These are phyloP conservation scores for Chlorella sp. DNA, from an alignment of 139 green algal species.

Conservation along the genomic window DNA sequence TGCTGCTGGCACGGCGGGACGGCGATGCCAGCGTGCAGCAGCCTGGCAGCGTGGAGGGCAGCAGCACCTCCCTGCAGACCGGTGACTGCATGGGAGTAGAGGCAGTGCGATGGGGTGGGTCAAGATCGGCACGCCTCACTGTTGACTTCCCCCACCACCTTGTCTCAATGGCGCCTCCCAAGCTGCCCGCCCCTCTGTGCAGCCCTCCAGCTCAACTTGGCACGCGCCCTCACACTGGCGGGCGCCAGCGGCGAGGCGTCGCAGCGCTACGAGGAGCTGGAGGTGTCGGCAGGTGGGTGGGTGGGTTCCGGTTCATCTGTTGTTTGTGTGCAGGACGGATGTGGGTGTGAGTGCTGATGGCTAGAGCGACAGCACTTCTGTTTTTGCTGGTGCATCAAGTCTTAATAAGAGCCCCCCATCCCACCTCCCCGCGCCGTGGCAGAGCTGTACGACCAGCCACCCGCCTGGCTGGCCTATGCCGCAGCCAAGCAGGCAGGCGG, in stretches of 20 bases:
- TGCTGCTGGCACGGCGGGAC: constrained; percentile 30
- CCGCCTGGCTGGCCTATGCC: constrained; percentile 43
- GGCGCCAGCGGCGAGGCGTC: constrained; percentile 15
- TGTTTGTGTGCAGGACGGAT: neutral
- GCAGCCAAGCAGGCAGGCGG: neutral
- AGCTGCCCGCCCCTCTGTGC: neutral
- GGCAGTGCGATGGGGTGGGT: too few relatives aligned
- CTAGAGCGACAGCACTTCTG: neutral
- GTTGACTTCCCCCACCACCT: too few relatives aligned
- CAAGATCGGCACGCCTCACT: too few relatives aligned
- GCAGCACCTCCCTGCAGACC: constrained; percentile 8
- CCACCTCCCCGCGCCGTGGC: neutral
- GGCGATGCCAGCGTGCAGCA: neutral
- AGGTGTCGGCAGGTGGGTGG: neutral
- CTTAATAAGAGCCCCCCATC: neutral
- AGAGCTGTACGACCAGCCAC: constrained; percentile 17
- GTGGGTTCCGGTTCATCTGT: neutral
- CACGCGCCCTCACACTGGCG: constrained; percentile 31
- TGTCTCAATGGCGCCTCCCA: too few relatives aligned
- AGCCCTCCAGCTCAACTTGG: constrained; percentile 43
- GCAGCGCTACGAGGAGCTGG: constrained; percentile 33
- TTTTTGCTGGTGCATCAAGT: too few relatives aligned
- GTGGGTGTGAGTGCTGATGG: neutral
- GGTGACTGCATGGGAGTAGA: neutral
- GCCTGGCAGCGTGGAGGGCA: neutral